Percentiles rank a stretch among this genome's conserved stretches.
Conservation (phyloP, 495 filamentous ascomycete genomes). For the Aspergillus cristatus region DNA sequence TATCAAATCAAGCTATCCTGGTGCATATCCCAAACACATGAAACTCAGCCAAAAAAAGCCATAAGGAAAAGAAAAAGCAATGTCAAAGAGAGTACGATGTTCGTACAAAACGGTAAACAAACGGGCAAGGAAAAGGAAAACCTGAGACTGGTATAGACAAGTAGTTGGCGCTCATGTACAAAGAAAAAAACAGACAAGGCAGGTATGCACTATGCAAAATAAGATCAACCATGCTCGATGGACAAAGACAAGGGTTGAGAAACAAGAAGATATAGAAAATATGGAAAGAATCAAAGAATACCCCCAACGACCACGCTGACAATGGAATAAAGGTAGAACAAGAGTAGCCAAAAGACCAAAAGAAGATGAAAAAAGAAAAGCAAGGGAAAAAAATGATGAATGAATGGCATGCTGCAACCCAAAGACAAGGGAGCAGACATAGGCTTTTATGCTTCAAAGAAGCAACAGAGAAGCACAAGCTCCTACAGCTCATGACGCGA, state of each 20-base stretch:
- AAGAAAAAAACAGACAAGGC: slow-evolving; percentile 10
- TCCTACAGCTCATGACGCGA: background rate
- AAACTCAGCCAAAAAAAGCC: background rate
- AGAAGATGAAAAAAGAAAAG: background rate
- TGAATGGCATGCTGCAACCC: background rate
- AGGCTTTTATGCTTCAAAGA: too few relatives aligned
- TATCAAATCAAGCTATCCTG: background rate
- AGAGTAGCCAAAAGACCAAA: too few relatives aligned
- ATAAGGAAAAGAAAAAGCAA: background rate
- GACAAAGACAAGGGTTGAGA: too few relatives aligned
- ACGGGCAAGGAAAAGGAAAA: background rate
- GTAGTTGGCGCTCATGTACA: slow-evolving; percentile 29
- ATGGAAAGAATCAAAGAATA: background rate
- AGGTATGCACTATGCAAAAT: slow-evolving; percentile 6
- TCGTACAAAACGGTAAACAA: background rate
- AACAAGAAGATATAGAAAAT: background rate
- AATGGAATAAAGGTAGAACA: too few relatives aligned
- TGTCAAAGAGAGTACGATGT: background rate
- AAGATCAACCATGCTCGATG: background rate
- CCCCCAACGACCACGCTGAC: too few relatives aligned
- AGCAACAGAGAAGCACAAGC: too few relatives aligned
- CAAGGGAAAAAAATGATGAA: background rate
- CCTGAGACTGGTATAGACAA: slow-evolving; percentile 13
- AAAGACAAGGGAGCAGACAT: too few relatives aligned
- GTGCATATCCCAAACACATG: background rate